Conservation (phyloP, 768 basidiomycete genomes). For the Krasilnikovozyma curviuscula region DNA sequence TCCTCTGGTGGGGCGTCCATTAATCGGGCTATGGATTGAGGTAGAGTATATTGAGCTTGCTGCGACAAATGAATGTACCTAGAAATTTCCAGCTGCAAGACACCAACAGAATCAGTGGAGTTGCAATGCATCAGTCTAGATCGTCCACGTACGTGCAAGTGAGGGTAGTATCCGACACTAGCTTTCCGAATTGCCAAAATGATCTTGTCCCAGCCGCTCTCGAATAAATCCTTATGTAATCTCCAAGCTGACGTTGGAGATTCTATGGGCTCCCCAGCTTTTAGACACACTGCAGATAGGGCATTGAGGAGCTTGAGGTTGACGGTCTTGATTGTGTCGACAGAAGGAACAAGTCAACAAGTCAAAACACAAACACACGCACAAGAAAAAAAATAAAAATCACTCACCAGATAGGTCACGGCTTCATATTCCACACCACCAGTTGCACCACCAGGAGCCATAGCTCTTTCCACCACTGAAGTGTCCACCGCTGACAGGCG, state of each 20-base stretch:
- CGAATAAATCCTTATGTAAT: constrained; percentile 72
- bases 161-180: constrained; percentile 82
- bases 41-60: constrained; percentile 52
- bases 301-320: constrained; percentile 77
- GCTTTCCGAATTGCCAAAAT: constrained; percentile 80
- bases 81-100: constrained; percentile 79
- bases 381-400: neutral
- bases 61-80: constrained; percentile 56
- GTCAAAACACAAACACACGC: neutral
- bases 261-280: constrained; percentile 44
- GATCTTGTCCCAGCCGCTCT: constrained; percentile 77
- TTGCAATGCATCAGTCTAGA: too few species aligned
- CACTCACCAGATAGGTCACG: constrained; percentile 74
- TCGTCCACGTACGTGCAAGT: too few species aligned
- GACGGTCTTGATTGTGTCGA: constrained; percentile 39
- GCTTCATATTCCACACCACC: constrained; percentile 97
- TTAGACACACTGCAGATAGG: constrained; percentile 45
- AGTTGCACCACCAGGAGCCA: constrained; percentile 90
- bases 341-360: neutral
- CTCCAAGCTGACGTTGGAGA: constrained; percentile 36
- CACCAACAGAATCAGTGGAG: too few species aligned
- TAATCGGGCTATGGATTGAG: constrained; percentile 59
- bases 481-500: constrained; percentile 64
- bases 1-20: constrained; percentile 56
- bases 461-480: constrained; percentile 51